Conservation (phyloP, 371 early-diverging fungal genomes). For the Actinomortierella ambigua region DNA sequence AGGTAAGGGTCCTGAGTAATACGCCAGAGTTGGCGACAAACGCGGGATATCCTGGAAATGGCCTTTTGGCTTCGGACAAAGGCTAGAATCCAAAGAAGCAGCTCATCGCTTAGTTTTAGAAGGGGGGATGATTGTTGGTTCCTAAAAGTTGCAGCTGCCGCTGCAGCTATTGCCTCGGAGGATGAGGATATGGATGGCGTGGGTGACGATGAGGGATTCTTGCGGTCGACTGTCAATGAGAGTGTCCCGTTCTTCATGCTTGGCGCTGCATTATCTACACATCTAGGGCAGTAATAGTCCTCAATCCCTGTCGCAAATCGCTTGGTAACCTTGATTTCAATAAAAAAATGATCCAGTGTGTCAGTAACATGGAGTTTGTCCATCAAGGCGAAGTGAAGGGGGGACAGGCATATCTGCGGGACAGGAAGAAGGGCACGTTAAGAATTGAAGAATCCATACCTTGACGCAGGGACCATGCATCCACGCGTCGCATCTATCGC, state of each 20-base stretch:
- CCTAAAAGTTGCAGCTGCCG: conserved; percentile 1
- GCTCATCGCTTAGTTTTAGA: conserved; percentile 18
- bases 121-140: background rate
- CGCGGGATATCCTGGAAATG: conserved; percentile 21
- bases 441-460: too few species aligned
- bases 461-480: conserved; percentile 34
- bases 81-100: conserved; percentile 24
- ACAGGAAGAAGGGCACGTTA: too few species aligned
- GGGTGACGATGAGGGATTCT: too few species aligned
- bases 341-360: too few species aligned
- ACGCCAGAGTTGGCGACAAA: conserved; percentile 23
- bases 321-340: conserved; percentile 23
- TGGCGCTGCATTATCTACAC: background rate
- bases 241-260: too few species aligned
- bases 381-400: too few species aligned
- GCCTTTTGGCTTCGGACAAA: conserved; percentile 34
- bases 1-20: conserved; percentile 29
- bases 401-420: too few species aligned
- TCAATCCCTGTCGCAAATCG: conserved; percentile 20
- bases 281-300: conserved; percentile 19
- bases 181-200: background rate
- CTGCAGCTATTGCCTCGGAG: background rate
- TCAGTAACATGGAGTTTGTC: too few species aligned
- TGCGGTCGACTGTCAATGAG: too few species aligned
- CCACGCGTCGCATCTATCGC: conserved; percentile 30